Base-by-base conservation (phyloP, 208 protist species). In the Acanthamoeba divionensis region DNA sequence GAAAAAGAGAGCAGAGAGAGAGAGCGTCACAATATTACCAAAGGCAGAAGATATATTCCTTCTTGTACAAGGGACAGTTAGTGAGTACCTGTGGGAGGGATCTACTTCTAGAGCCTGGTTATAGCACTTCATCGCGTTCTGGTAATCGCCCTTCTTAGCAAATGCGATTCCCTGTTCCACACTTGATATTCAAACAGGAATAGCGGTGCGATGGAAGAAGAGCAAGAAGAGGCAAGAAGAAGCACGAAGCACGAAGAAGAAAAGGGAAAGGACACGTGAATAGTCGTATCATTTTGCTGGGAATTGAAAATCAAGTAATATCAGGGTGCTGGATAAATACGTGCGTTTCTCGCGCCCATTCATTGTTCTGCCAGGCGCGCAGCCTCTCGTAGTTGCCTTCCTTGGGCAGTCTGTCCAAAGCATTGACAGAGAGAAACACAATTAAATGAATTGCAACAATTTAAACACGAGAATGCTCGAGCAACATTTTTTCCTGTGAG, bases 271-370 rank as follows among this genome's bases (percentile, higher is more conserved):
- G n/a, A n/a, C n/a, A n/a, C n/a, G n/a, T n/a, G n/a, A 26, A 15
- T 24, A 31, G 9, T 38, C 21, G 24, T 38, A 26, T 45, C 7
- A 41, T 13, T 47, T 2, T 38, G 18, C n/a, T 31, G 63, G 45
- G 9, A n/a, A 13, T 0, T 0, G 0, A 41, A 1, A 4, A 38
- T 15, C 36, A 50, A 10, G 31, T 1, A 24, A 77, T 77, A 24
- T 8, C 7, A 7, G 9, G 15, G 15, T 41, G 8, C 18, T 45
- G 8, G 10, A 79, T 9, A 79, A 45, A 9, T 18, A 15, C 52
- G 77, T 66, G 66, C 77, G 77, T 86, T 66, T 86, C 77, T 9
- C 21, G 36, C n/a, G 77, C 77, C 77, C 77, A 86, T 44, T 86
- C 26, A 2, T 36, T 15, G 52, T 86, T 86, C 24, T 86, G 77